These are phyloP conservation scores for Fusarium gaditjirri DNA, from an alignment of 2,329 filamentous ascomycete species.

Conservation along the genomic window DNA sequence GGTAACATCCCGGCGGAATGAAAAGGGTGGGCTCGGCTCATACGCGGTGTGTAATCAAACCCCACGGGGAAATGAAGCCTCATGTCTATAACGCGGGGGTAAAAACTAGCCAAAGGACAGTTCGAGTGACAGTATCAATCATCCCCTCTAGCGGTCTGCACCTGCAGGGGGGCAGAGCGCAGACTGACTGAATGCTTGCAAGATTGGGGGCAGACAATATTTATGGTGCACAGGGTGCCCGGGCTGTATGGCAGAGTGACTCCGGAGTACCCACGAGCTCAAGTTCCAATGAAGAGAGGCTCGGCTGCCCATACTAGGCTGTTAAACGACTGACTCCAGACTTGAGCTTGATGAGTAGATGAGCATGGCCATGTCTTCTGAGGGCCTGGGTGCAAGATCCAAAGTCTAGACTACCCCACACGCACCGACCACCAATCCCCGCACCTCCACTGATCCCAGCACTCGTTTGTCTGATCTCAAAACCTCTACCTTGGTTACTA, in stretches of 20 bases:
- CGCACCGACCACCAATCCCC: slow-evolving; percentile 39
- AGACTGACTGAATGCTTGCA: slow-evolving; percentile 6
- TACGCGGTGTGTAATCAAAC: slow-evolving; percentile 10
- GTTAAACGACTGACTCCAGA: background rate
- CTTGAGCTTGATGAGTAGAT: background rate
- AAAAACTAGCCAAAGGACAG: slow-evolving; percentile 4
- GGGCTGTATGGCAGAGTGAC: background rate
- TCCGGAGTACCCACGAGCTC: slow-evolving; percentile 17
- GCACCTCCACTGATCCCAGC: slow-evolving; percentile 41
- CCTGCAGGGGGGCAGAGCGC: slow-evolving; percentile 13
- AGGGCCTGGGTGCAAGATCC: slow-evolving; percentile 30
- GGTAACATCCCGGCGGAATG: slow-evolving; percentile 20
- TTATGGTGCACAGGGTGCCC: background rate
- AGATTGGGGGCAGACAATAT: background rate
- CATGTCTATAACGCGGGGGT: slow-evolving; percentile 24
- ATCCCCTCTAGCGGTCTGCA: slow-evolving; percentile 22
- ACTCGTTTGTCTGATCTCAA: slow-evolving; percentile 23
- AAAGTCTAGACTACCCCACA: slow-evolving; percentile 43
- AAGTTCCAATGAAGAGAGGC: slow-evolving; percentile 23
- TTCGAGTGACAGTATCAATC: slow-evolving; percentile 22
- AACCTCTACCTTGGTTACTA: slow-evolving; percentile 5
- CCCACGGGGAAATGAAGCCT: slow-evolving; percentile 38
- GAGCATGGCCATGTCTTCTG: background rate
- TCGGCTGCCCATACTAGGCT: slow-evolving; percentile 25
- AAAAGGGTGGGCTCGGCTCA: slow-evolving; percentile 37